phyloP scores from a whole-genome alignment of 257 asterid genomes.

The Vinca minor region DNA sequence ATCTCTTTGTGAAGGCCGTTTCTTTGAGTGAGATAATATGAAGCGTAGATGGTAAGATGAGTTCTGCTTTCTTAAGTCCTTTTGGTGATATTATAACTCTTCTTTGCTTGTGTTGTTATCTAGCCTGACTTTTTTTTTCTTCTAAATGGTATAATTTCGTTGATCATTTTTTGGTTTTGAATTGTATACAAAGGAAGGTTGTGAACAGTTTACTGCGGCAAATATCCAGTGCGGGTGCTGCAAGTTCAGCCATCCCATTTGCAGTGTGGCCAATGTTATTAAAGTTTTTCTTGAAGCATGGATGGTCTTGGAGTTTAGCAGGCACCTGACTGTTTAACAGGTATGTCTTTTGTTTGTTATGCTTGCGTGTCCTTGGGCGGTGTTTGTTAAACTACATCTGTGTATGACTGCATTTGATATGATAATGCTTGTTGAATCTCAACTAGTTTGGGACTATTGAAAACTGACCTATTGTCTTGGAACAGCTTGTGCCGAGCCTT shows the following conservation, averaged over 20 bases:
- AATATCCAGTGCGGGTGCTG: slow-evolving; percentile 43
- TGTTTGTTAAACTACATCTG: neutral
- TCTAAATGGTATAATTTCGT: neutral
- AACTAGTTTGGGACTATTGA: slow-evolving; percentile 22
- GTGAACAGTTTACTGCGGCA: slow-evolving; percentile 35
- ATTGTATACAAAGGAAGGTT: slow-evolving; percentile 38
- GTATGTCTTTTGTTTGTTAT: slow-evolving; percentile 25
- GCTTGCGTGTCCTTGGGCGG: neutral
- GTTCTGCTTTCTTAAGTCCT: neutral
- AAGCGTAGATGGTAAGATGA: slow-evolving; percentile 41
- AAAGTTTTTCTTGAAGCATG: slow-evolving; percentile 63
- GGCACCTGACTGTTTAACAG: slow-evolving; percentile 71
- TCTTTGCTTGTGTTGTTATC: neutral
- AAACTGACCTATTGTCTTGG: slow-evolving; percentile 23
- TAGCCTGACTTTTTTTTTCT: neutral
- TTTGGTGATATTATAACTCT: neutral
- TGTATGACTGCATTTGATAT: neutral
- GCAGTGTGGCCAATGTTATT: slow-evolving; percentile 56
- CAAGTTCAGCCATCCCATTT: slow-evolving; percentile 55
- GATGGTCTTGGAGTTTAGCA: slow-evolving; percentile 74
- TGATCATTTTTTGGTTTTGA: neutral
- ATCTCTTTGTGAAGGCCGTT: slow-evolving; percentile 50
- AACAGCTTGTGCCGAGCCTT: slow-evolving; percentile 77
- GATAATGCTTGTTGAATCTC: neutral
- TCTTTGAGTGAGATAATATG: slow-evolving; percentile 63